Evolutionary conservation across 345 rosid genomes (phyloP), one percentile per base, ranked within the genome.

Genomic region (Mangifera indica): DNA sequence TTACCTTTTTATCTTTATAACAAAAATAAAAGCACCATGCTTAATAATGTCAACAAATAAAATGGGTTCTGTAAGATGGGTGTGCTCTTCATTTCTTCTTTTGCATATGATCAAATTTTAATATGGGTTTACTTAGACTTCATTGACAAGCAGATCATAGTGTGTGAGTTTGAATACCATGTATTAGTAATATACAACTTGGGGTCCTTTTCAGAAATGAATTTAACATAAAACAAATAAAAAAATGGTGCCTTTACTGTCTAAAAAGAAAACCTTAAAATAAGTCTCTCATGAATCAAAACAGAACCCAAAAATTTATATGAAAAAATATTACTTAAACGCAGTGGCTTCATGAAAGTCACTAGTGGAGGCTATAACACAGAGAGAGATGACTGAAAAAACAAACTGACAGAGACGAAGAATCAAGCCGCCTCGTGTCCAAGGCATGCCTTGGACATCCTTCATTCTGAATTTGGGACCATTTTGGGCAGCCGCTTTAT

Each of bases 381-480:
- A 81, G 74, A 86, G 78, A 65, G 97, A 83, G 63, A 87, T 73
- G 44, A 77, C 62, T 37, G 94, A 87, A 26, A 89, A 85, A 11
- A 80, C 56, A 73, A 87, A 82, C 73, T 89, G 97, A 29, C 46
- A 68, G 80, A 86, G 83, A 12, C 97, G 93, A 63, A 90, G 87
- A 67, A 80, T 48, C 21, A 93, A 87, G 55, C 97, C 92, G 13
- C 93, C 98, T 42, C 75, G 72, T 10, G 98, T 93, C 59, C 98
- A 97, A 2, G 97, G 89, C 97, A 87, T 93, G 29, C 97, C 97
- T 32, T 90, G 94, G 4, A 87, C 68, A 69, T 89, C 88, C 71
- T 83, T 89, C 98, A 93, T 87, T 84, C 93, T 84, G 66, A 80
- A 78, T 44, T 86, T 78, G 6, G 85, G 91, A 25, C 80, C 78